These are phyloP conservation scores for Tinospora cordifolia DNA, from an alignment of 164 flowering plant species.

Conservation along the genomic window DNA sequence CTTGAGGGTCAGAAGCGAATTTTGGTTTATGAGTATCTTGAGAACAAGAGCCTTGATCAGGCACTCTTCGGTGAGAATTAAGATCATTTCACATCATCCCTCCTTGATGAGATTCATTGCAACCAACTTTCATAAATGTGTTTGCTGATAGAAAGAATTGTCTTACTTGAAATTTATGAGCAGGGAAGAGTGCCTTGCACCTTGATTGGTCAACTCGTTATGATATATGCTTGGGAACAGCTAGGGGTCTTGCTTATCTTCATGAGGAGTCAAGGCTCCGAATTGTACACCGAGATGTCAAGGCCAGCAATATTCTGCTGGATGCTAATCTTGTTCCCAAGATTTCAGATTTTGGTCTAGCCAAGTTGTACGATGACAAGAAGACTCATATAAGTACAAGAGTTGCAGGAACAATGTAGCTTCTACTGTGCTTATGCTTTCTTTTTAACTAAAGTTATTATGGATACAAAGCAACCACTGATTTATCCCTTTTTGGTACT, in stretches of 20 bases:
- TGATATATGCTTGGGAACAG: constrained; percentile 32
- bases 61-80: constrained; percentile 44
- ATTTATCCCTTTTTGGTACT: neutral
- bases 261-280: constrained; percentile 30
- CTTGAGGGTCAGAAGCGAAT: constrained; percentile 46
- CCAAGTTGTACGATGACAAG: constrained; percentile 34
- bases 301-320: constrained; percentile 34
- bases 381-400: constrained; percentile 37
- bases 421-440: neutral
- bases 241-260: constrained; percentile 35
- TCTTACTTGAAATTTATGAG: constrained; percentile 3
- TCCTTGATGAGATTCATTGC: neutral
- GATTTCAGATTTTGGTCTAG: constrained; percentile 41
- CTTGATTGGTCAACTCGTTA: constrained; percentile 28
- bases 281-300: constrained; percentile 35
- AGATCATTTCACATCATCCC: neutral
- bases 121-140: neutral
- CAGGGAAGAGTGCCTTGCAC: constrained; percentile 17
- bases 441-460: too few species aligned
- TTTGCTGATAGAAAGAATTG: too few species aligned
- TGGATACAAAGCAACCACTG: neutral
- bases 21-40: constrained; percentile 58
- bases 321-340: constrained; percentile 32
- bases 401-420: constrained; percentile 41
- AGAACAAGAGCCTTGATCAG: constrained; percentile 64